Evolutionary conservation across 768 basidiomycete species (phyloP).

Genomic region (Lactarius tabidus): DNA sequence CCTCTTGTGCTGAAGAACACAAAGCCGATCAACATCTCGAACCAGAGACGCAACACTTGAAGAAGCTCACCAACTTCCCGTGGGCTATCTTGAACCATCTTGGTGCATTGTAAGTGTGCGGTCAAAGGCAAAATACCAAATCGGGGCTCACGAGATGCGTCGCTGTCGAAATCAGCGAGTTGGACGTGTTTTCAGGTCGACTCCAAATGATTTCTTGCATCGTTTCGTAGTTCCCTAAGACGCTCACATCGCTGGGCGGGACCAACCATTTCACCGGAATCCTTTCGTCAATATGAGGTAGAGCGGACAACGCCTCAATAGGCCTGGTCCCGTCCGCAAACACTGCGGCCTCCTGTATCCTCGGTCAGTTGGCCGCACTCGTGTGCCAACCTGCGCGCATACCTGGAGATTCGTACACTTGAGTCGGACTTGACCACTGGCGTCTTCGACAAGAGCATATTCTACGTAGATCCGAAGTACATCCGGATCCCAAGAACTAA

Average conservation of each 20-base stretch:
- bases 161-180: constrained; percentile 31
- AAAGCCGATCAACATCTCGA: neutral
- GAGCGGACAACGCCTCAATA: constrained; percentile 38
- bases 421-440: constrained; percentile 45
- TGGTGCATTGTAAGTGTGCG: neutral
- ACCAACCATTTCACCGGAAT: constrained; percentile 55
- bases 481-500: constrained; percentile 62
- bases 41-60: neutral
- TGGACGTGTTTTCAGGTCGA: constrained; percentile 34
- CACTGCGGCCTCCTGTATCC: constrained; percentile 48
- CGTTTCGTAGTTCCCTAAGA: constrained; percentile 18
- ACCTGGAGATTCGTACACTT: constrained; percentile 61
- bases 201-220: constrained; percentile 32
- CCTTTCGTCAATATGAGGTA: constrained; percentile 41
- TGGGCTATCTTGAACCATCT: constrained; percentile 24
- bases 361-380: neutral
- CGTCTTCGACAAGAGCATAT: constrained; percentile 44
- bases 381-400: neutral
- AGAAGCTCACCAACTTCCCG: constrained; percentile 22
- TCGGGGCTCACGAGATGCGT: constrained; percentile 32
- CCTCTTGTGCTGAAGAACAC: constrained; percentile 12
- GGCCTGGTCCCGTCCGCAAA: constrained; percentile 45
- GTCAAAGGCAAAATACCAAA: neutral
- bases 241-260: constrained; percentile 38
- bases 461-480: constrained; percentile 59